phyloP scores from a whole-genome alignment of 108 stramenopile genomes.

The Pelagomonas calceolata region DNA sequence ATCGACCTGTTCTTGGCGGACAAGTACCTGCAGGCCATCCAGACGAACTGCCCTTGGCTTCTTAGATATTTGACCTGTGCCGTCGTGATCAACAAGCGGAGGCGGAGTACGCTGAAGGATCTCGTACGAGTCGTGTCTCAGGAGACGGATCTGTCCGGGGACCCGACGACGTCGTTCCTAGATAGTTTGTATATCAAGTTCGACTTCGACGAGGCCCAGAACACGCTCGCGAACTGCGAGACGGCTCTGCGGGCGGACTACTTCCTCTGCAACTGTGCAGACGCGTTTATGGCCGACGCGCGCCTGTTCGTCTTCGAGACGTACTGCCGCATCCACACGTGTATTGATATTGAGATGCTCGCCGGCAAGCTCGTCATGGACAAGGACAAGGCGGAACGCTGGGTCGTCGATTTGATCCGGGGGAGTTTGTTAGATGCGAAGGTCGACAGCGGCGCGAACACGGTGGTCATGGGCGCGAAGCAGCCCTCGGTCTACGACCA shows the following conservation, averaged over 20 bases:
- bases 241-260: slow-evolving; percentile 80
- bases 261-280: slow-evolving; percentile 87
- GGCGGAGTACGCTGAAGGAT: slow-evolving; percentile 65
- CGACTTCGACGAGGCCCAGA: slow-evolving; percentile 94
- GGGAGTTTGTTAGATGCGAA: slow-evolving; percentile 86
- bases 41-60: slow-evolving; percentile 94
- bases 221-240: slow-evolving; percentile 67
- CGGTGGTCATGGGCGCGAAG: slow-evolving; percentile 87
- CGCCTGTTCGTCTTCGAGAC: slow-evolving; percentile 98
- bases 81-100: slow-evolving; percentile 82
- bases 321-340: slow-evolving; percentile 96
- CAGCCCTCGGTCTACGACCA: slow-evolving; percentile 65
- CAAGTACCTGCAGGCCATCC: slow-evolving; percentile 89
- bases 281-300: slow-evolving; percentile 93
- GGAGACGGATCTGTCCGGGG: slow-evolving; percentile 69
- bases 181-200: slow-evolving; percentile 87
- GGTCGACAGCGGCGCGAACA: slow-evolving; percentile 80
- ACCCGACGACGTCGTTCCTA: slow-evolving; percentile 95
- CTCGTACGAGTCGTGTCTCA: slow-evolving; percentile 80
- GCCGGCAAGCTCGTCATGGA: slow-evolving; percentile 90
- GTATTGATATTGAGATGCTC: slow-evolving; percentile 84
- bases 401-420: slow-evolving; percentile 96
- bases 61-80: slow-evolving; percentile 91
- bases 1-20: slow-evolving; percentile 72
- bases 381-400: slow-evolving; percentile 81